Conservation (phyloP, 2,329 filamentous ascomycete species). For the Chaetomium globosum region DNA sequence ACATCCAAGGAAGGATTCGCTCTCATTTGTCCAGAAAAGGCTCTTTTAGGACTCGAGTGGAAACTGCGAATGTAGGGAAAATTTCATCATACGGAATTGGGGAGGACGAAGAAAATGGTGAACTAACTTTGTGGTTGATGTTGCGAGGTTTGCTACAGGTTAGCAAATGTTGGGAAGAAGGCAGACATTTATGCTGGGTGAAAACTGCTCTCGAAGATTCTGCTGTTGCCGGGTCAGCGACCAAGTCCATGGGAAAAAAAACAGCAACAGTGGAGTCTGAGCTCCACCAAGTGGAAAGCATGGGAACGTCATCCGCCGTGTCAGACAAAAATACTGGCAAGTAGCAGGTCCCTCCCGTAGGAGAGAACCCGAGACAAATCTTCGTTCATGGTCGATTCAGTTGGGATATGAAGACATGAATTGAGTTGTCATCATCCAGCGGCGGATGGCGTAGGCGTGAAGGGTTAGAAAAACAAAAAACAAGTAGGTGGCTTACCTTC, state of each 20-base stretch:
- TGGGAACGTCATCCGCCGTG: conserved; percentile 23
- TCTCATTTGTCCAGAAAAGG: conserved; percentile 70
- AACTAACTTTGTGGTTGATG: conserved; percentile 42
- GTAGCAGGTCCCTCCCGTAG: conserved; percentile 71
- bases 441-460: conserved; percentile 21
- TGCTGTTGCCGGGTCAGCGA: conserved; percentile 30
- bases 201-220: conserved; percentile 20
- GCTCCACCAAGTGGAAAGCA: conserved; percentile 22
- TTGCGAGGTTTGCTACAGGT: conserved; percentile 17
- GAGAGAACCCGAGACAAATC: conserved; percentile 64
- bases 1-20: conserved; percentile 75
- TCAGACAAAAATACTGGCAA: conserved; percentile 89
- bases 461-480: conserved; percentile 7
- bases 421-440: conserved; percentile 72
- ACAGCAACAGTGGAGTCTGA: conserved; percentile 13
- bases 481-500: conserved; percentile 34
- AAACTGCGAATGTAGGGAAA: conserved; percentile 82
- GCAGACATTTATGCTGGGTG: conserved; percentile 9
- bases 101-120: conserved; percentile 17
- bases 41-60: conserved; percentile 74
- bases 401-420: conserved; percentile 81
- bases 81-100: conserved; percentile 65
- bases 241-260: conserved; percentile 22
- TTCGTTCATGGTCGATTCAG: conserved; percentile 87
- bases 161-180: conserved; percentile 20